phyloP scores from a whole-genome alignment of 371 early-diverging fungal species.

The Apophysomyces elegans region DNA sequence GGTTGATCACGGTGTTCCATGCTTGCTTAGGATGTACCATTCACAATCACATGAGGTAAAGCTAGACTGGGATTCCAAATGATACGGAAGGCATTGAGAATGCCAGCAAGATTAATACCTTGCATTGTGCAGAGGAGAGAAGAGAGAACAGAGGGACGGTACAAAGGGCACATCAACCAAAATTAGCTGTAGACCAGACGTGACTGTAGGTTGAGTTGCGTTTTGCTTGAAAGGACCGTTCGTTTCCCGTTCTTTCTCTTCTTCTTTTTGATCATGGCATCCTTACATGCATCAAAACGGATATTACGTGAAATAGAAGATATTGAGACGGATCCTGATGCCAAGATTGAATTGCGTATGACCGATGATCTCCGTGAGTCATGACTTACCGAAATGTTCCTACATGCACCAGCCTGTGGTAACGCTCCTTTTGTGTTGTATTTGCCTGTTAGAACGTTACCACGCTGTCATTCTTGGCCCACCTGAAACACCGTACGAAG shows the following conservation, averaged over 20 bases:
- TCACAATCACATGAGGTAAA: conserved; percentile 76
- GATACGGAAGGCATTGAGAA: conserved; percentile 61
- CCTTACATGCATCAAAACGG: not conserved
- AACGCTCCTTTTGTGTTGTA: too few relatives aligned
- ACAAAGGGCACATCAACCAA: too few relatives aligned
- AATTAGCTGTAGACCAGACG: too few relatives aligned
- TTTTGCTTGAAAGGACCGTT: too few relatives aligned
- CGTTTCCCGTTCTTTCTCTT: not conserved
- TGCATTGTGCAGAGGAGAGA: conserved; percentile 41
- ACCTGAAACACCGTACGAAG: not conserved
- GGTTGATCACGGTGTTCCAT: not conserved
- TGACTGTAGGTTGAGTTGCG: too few relatives aligned
- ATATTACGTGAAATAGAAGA: not conserved
- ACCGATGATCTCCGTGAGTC: conserved; percentile 1
- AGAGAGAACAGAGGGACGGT: too few relatives aligned
- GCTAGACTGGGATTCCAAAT: conserved; percentile 69
- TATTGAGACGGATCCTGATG: conserved; percentile 5
- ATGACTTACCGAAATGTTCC: not conserved
- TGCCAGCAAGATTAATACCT: conserved; percentile 73
- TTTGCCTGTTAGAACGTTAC: not conserved
- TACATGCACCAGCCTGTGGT: too few relatives aligned
- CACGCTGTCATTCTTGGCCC: conserved; percentile 3
- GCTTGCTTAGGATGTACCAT: conserved; percentile 46
- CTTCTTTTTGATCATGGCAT: conserved; percentile 1
- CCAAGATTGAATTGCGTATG: not conserved